These are phyloP conservation scores for Clavispora asparagi DNA, from an alignment of 805 yeast genomes.

Conservation along the genomic window DNA sequence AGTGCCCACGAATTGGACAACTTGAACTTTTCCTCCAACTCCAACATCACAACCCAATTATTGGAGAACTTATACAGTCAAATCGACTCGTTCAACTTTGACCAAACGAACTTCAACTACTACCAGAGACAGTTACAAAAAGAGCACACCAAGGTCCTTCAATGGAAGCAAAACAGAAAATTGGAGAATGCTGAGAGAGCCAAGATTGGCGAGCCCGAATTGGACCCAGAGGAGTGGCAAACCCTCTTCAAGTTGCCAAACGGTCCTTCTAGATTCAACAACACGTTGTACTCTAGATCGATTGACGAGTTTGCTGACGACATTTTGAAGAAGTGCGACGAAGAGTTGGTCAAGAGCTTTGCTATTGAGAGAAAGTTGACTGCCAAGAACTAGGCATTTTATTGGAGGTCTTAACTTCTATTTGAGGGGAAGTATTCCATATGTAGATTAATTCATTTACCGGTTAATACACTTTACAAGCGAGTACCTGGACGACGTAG, in stretches of 20 bases:
- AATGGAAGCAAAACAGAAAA: constrained; percentile 69
- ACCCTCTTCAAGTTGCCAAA: constrained; percentile 59
- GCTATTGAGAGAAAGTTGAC: constrained; percentile 52
- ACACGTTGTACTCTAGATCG: constrained; percentile 61
- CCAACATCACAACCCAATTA: constrained; percentile 40
- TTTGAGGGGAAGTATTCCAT: neutral
- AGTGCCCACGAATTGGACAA: constrained; percentile 26
- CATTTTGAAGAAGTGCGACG: constrained; percentile 64
- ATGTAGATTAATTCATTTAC: neutral
- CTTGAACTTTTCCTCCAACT: constrained; percentile 39
- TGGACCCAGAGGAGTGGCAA: constrained; percentile 63
- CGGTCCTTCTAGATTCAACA: constrained; percentile 73
- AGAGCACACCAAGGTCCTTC: constrained; percentile 63
- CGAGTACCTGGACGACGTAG: neutral
- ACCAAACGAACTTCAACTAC: constrained; percentile 74
- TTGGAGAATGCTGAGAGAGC: constrained; percentile 59
- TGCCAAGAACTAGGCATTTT: constrained; percentile 6
- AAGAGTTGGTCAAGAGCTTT: constrained; percentile 58
- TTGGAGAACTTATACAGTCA: constrained; percentile 64
- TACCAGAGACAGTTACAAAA: constrained; percentile 72
- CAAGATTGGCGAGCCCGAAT: constrained; percentile 50
- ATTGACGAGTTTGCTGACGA: constrained; percentile 67
- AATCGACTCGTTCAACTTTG: constrained; percentile 71
- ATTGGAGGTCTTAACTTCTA: neutral
- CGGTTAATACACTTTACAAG: neutral